phyloP scores from a whole-genome alignment of 2,329 filamentous ascomycete genomes.

The Endothia cerciana region DNA sequence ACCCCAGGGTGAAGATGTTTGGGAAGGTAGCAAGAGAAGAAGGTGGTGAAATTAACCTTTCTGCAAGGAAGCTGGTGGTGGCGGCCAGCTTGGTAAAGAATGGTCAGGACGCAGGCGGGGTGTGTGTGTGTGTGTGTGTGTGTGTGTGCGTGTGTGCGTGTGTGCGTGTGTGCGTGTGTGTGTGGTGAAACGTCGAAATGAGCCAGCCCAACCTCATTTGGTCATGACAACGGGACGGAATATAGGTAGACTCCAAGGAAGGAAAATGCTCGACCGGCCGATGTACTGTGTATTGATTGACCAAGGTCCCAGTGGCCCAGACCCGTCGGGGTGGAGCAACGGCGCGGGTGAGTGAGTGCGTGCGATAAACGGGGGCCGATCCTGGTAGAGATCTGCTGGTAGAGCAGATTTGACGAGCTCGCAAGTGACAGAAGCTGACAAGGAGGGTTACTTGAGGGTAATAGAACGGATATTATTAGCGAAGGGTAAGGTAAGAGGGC shows the following conservation, averaged over 20 bases:
- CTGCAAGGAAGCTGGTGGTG: constrained; percentile 48
- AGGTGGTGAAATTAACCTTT: constrained; percentile 44
- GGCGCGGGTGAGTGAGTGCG: constrained; percentile 17
- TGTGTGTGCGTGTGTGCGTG: constrained; percentile 38
- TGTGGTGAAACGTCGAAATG: constrained; percentile 46
- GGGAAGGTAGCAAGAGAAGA: constrained; percentile 27
- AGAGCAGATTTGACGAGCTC: constrained; percentile 25
- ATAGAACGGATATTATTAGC: constrained; percentile 27
- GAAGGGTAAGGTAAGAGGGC: constrained; percentile 31
- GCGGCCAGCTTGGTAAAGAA: constrained; percentile 49
- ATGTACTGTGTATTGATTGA: constrained; percentile 24
- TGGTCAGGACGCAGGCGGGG: constrained; percentile 45
- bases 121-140: constrained; percentile 34
- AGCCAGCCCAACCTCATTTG: constrained; percentile 51
- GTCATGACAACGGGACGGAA: constrained; percentile 42
- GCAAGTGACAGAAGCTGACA: constrained; percentile 9
- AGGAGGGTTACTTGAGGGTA: constrained; percentile 20
- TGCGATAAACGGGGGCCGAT: constrained; percentile 21
- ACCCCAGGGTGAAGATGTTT: constrained; percentile 25
- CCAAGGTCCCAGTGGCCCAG: constrained; percentile 25
- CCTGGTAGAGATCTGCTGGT: constrained; percentile 26
- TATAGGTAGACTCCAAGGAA: constrained; percentile 36
- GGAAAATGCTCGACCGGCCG: constrained; percentile 35
- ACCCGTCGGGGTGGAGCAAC: constrained; percentile 29
- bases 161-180: too few species aligned